Percentiles rank a stretch among this genome's conserved stretches.
Conservation (phyloP, 768 basidiomycete species). For the Imleria badia region DNA sequence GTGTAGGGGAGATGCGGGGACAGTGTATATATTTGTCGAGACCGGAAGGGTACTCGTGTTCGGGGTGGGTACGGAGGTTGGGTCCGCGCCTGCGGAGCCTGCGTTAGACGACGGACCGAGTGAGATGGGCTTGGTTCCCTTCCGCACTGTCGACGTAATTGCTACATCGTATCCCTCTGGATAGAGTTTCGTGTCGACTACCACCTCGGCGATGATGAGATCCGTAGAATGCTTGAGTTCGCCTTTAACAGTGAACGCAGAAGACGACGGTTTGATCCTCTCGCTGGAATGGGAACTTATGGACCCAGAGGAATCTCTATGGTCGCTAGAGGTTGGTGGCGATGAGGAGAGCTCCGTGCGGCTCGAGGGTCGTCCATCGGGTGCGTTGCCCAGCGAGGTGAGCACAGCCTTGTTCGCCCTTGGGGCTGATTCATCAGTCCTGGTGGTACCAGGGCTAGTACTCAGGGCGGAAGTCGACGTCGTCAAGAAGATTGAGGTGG, state of each 20-base stretch:
- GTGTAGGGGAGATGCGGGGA: conserved; percentile 81
- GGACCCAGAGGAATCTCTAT: conserved; percentile 25
- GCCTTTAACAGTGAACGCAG: conserved; percentile 61
- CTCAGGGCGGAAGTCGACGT: conserved; percentile 13
- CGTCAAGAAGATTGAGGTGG: conserved; percentile 48
- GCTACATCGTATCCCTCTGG: conserved; percentile 67
- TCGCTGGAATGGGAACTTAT: conserved; percentile 37
- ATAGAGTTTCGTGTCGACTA: conserved; percentile 81
- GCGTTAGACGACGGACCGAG: conserved; percentile 23
- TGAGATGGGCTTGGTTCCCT: conserved; percentile 37
- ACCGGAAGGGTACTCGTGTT: conserved; percentile 46
- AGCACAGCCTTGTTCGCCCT: conserved; percentile 40
- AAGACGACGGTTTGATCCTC: conserved; percentile 35
- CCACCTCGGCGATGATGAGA: conserved; percentile 72
- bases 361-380: conserved; percentile 14
- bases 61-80: not conserved
- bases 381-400: conserved; percentile 21
- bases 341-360: conserved; percentile 21
- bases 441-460: conserved; percentile 15
- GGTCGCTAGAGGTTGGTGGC: conserved; percentile 21
- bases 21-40: conserved; percentile 60
- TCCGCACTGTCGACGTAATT: conserved; percentile 44
- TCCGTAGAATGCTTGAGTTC: conserved; percentile 65
- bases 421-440: conserved; percentile 39
- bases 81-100: not conserved